Evolutionary conservation across 805 yeast species (phyloP), one percentile per base, ranked within the genome.

Genomic region (Yamadazyma nakazawae): DNA sequence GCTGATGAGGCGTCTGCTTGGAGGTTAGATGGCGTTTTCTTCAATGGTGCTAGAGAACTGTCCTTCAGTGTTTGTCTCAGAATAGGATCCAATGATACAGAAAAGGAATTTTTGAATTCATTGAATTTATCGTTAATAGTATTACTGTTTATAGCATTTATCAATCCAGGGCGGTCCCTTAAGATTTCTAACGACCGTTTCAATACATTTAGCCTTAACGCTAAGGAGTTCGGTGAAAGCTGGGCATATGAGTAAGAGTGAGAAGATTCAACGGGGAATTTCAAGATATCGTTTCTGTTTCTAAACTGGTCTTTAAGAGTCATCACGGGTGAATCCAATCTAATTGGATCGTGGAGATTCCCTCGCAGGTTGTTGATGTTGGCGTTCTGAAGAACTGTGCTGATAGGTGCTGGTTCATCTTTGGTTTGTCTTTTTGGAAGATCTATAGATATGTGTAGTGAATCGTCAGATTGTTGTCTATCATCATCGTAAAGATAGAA

Each of bases 181-280:
- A 88, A 66, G 36, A 88, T 84, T 60, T 88, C 89, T 44, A 88
- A 64, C 5, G 95, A 85, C 54, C 94, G 68, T 58, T 83, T 86
- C 55, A 88, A 68, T 13, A 87, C 90, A 46, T 82, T 82, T 50
- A 88, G 65, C 46, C 96, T 70, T 40, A 87, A 77, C 0, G 94
- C 88, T 46, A 88, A 64, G 1, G 95, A 84, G 59, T 86, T 85
- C 9, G 91, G 94, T 1, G 92, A 83, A 46, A 88, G 67, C 45
- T 85, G 87, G 2, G 94, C 88, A 61, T 88, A 88, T 0, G 96
- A 87, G 59, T 85, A 88, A 1, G 95, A 85, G 60, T 86, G 91
- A 1, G 94, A 80, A 11, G 94, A 85, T 54, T 85, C 90, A 21
- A 82, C 80, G 5, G 92, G 89, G 58, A 88, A 84, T 51, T 74